Base-by-base conservation (phyloP, 495 filamentous ascomycete genomes). In the Lindgomyces ingoldianus region DNA sequence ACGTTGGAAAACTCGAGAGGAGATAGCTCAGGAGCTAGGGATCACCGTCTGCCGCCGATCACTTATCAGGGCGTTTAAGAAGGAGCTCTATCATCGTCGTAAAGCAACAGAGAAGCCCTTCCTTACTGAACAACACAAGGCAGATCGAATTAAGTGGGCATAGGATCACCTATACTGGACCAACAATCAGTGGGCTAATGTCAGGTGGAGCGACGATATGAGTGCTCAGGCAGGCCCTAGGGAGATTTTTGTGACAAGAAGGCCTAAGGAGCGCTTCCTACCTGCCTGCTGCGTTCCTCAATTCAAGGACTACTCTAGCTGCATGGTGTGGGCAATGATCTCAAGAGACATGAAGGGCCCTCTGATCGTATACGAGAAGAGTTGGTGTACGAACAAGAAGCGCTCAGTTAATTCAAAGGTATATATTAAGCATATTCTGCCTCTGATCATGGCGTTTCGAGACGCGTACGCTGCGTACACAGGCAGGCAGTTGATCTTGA, bases 371-470 rank as follows among this genome's bases (percentile, higher is more conserved):
- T 46, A n/a, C 22, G 42, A 50, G 47, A 50, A 50, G 19, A 24
- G 14, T 18, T 50, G 25, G 47, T 50, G 25, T 50, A 50, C 8
- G 16, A 50, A 50, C 25, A 24, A 4, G 4, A 50, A 50, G 8
- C 22, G 27, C 19, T 24, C 47, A 6, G 25, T 50, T 24, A 16
- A 50, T 24, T 50, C 27, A 25, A 8, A 50, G 47, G 47, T 50
- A 8, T 50, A 50, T 25, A 50, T 50, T 25, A 24, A 50, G 47
- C 25, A 50, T 50, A 50, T 50, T 25, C 25, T 50, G 27, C 19
- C 47, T 50, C 16, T 50, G 6, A 22, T 50, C 22, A 24, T 16
- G 19, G 25, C 47, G 3, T 50, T 18, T 24, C 25, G 27, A 24
- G 3, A 50, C 12, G 14, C 16, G 14, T 50, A 50, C 25, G 27